phyloP scores from a whole-genome alignment of 768 basidiomycete genomes.

The Boletus subcaerulescens region DNA sequence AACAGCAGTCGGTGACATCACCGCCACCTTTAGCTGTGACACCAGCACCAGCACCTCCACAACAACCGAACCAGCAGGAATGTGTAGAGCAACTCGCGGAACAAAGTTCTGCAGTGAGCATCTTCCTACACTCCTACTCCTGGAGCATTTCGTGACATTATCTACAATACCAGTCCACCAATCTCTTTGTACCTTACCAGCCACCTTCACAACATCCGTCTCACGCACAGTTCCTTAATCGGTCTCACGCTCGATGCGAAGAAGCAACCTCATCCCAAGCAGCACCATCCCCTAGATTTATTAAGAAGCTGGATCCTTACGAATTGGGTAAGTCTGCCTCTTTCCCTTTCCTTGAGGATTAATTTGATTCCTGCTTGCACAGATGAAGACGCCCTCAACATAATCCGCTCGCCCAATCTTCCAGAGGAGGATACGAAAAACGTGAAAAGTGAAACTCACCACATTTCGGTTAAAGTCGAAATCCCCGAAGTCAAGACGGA shows the following conservation, averaged over 20 bases:
- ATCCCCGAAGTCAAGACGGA: conserved; percentile 5
- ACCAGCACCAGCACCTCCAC: background rate
- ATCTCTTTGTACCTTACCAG: conserved; percentile 23
- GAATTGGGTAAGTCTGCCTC: conserved; percentile 17
- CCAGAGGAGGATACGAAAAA: conserved; percentile 1
- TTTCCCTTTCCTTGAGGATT: background rate
- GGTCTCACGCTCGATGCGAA: background rate
- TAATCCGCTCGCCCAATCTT: conserved; percentile 8
- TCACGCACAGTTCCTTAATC: conserved; percentile 7
- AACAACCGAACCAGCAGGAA: background rate
- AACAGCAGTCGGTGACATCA: background rate
- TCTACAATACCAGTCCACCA: conserved; percentile 4
- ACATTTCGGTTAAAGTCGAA: conserved; percentile 8
- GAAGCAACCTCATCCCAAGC: background rate
- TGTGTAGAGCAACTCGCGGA: background rate
- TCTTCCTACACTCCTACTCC: background rate
- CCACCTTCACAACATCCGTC: conserved; percentile 25
- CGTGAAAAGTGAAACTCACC: background rate
- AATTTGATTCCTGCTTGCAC: background rate
- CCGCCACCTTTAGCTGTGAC: background rate
- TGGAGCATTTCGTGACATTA: background rate
- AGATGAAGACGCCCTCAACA: conserved; percentile 26
- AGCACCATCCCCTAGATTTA: conserved; percentile 12
- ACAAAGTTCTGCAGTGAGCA: conserved; percentile 4
- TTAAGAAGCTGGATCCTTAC: conserved; percentile 31